These are phyloP conservation scores for Saccharomycopsis selenospora DNA, from an alignment of 805 yeast species.

Conservation along the genomic window DNA sequence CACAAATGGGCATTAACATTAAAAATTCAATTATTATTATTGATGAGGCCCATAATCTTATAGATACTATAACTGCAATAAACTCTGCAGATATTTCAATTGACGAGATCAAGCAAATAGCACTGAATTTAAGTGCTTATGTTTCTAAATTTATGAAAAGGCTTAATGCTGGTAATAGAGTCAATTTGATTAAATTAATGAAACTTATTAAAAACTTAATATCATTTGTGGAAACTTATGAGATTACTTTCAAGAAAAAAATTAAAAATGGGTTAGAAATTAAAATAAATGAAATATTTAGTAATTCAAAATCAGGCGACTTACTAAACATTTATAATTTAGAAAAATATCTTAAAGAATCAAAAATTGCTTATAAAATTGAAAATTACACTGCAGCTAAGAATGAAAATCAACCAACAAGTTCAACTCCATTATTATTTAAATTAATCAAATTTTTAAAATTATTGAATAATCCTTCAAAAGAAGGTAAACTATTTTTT, in stretches of 20 bases:
- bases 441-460: conserved; percentile 58
- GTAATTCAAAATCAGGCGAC: conserved; percentile 53
- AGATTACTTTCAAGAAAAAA: conserved; percentile 25
- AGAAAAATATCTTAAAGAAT: conserved; percentile 51
- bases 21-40: conserved; percentile 64
- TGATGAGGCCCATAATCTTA: conserved; percentile 88
- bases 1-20: conserved; percentile 49
- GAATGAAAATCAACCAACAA: conserved; percentile 10
- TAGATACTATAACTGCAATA: conserved; percentile 67
- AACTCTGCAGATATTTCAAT: conserved; percentile 54
- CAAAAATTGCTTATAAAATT: conserved; percentile 79
- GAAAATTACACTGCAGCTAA: conserved; percentile 49
- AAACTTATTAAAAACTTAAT: conserved; percentile 48
- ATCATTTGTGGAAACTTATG: conserved; percentile 35
- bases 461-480: conserved; percentile 62
- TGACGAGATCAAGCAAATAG: conserved; percentile 39
- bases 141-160: conserved; percentile 51
- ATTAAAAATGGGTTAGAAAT: conserved; percentile 49
- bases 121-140: conserved; percentile 47
- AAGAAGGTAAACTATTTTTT: conserved; percentile 75
- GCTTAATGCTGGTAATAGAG: conserved; percentile 64
- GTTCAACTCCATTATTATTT: conserved; percentile 51
- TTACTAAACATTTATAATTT: conserved; percentile 61
- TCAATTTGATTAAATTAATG: conserved; percentile 55
- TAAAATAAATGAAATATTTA: conserved; percentile 44